A percentile compares a stretch with the other conserved stretches of the same genome.
phyloP scores from a whole-genome alignment of 2,329 filamentous ascomycete species.

The Chalara sp. region DNA sequence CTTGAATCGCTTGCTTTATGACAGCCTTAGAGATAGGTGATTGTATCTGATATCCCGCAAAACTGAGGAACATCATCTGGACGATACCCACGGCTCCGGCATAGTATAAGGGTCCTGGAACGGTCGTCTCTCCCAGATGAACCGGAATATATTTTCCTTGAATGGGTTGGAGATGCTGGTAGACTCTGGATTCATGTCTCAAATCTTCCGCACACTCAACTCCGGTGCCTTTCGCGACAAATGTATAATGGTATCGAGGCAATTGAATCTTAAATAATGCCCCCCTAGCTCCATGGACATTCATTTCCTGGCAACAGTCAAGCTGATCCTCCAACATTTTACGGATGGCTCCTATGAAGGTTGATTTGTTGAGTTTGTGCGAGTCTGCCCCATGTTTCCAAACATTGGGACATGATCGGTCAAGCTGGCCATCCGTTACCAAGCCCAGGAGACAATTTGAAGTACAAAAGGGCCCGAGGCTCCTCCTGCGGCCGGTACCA shows the following conservation, averaged over 20 bases:
- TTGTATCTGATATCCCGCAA: too few relatives aligned
- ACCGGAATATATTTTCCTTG: background rate
- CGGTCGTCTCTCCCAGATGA: background rate
- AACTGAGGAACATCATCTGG: too few relatives aligned
- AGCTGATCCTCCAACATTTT: background rate
- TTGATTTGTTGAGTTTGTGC: background rate
- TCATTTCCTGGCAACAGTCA: background rate
- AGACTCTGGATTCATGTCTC: background rate
- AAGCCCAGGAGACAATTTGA: background rate
- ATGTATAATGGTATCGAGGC: background rate
- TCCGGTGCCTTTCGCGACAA: background rate
- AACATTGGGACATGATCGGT: background rate
- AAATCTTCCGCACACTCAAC: constrained; percentile 1
- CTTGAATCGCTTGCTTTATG: too few relatives aligned
- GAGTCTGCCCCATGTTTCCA: background rate
- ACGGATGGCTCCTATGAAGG: background rate
- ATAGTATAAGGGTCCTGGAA: background rate
- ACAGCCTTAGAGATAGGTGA: too few relatives aligned
- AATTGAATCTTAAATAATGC: background rate
- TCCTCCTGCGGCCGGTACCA: background rate
- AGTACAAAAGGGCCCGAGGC: background rate
- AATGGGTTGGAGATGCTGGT: background rate
- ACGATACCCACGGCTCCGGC: too few relatives aligned
- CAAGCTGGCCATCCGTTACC: background rate
- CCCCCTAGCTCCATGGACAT: background rate